phyloP scores from a whole-genome alignment of 2,329 filamentous ascomycete species.

The Lachnellula occidentalis region DNA sequence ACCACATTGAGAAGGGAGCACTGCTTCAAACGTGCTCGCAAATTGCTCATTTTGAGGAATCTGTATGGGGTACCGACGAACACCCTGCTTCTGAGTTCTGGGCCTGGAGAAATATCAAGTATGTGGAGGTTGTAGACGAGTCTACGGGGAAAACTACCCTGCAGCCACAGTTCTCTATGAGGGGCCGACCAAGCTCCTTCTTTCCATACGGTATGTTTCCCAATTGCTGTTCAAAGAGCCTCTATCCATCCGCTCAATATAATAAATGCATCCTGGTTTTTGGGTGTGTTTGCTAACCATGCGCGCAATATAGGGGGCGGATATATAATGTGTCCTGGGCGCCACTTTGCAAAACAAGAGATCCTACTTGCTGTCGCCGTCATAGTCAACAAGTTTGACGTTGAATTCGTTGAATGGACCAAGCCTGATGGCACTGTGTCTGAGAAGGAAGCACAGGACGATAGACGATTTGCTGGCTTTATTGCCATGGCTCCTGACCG shows the following conservation, averaged over 20 bases:
- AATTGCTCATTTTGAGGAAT: conserved; percentile 6
- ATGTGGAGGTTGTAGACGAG: conserved; percentile 18
- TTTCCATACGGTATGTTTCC: conserved; percentile 11
- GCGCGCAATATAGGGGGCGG: conserved; percentile 5
- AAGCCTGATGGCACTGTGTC: conserved; percentile 6
- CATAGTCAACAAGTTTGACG: conserved; percentile 15
- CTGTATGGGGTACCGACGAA: conserved; percentile 12
- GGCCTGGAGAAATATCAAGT: conserved; percentile 17
- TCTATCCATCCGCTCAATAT: background rate
- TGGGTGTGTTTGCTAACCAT: background rate
- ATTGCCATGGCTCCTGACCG: conserved; percentile 13
- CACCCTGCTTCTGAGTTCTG: conserved; percentile 14
- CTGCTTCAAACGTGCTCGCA: conserved; percentile 12
- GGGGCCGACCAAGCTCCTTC: conserved; percentile 12
- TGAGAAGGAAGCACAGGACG: background rate
- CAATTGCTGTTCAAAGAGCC: no score
- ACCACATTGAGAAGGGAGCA: conserved; percentile 12
- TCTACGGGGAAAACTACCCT: conserved; percentile 7
- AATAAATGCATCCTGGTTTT: background rate
- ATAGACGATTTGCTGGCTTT: conserved; percentile 8
- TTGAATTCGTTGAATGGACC: conserved; percentile 7
- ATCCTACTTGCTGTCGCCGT: conserved; percentile 10
- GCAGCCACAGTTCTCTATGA: conserved; percentile 9
- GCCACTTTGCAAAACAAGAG: conserved; percentile 20
- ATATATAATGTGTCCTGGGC: conserved; percentile 14